Conservation (phyloP, 2,329 filamentous ascomycete genomes). For the Pseudocercospora eumusae region DNA sequence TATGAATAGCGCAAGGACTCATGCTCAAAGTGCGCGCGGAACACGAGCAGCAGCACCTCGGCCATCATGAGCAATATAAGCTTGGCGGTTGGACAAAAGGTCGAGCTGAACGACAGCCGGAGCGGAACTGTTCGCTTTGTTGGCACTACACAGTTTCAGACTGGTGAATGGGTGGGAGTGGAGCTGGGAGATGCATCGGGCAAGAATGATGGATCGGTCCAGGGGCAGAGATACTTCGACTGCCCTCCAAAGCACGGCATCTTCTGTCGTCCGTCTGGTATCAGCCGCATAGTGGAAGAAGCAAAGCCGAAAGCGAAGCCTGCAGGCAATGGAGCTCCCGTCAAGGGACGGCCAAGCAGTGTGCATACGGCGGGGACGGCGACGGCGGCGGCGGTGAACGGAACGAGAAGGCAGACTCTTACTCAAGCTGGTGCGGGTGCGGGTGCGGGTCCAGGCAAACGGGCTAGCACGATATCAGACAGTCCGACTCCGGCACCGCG, state of each 20-base stretch:
- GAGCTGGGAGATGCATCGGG: slow-evolving; percentile 79
- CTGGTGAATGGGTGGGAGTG: slow-evolving; percentile 84
- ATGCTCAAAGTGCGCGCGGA: slow-evolving; percentile 10
- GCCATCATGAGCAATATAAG: slow-evolving; percentile 36
- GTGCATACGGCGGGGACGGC: slow-evolving; percentile 39
- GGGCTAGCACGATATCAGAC: slow-evolving; percentile 57
- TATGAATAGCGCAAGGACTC: slow-evolving; percentile 16
- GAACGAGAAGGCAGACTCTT: slow-evolving; percentile 35
- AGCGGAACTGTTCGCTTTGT: slow-evolving; percentile 77
- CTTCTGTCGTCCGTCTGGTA: slow-evolving; percentile 76
- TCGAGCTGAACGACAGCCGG: slow-evolving; percentile 77
- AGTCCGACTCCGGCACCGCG: slow-evolving; percentile 71
- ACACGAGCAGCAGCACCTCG: not conserved
- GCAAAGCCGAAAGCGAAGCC: slow-evolving; percentile 30
- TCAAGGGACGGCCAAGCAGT: slow-evolving; percentile 47
- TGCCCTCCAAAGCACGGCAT: slow-evolving; percentile 73
- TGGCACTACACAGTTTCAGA: slow-evolving; percentile 75
- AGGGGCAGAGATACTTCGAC: slow-evolving; percentile 85
- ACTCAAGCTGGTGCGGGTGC: slow-evolving; percentile 14
- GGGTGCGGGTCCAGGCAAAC: slow-evolving; percentile 24
- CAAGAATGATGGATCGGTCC: slow-evolving; percentile 92
- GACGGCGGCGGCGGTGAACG: slow-evolving; percentile 32
- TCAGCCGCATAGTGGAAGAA: slow-evolving; percentile 54
- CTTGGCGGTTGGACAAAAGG: slow-evolving; percentile 64
- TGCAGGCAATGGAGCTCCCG: slow-evolving; percentile 36